phyloP scores from a whole-genome alignment of 352 stramenopile genomes.

The Thalassiosira mediterranea region DNA sequence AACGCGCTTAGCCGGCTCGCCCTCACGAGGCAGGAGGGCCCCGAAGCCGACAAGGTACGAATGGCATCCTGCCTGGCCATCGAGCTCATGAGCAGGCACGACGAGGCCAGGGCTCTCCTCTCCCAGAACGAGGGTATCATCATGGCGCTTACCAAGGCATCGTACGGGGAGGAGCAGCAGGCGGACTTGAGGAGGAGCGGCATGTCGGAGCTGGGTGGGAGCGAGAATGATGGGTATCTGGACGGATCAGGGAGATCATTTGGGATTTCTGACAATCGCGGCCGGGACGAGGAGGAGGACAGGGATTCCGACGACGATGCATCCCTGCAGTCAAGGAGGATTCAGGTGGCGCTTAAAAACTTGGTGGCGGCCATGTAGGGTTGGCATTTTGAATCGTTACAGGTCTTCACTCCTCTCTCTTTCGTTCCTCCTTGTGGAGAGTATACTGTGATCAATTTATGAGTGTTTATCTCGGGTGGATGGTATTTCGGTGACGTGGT shows the following conservation, averaged over 20 bases:
- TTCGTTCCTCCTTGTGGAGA: too few species aligned
- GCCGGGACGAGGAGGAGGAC: slow-evolving; percentile 14
- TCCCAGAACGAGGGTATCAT: slow-evolving; percentile 67
- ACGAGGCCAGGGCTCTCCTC: slow-evolving; percentile 42
- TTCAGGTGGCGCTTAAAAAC: slow-evolving; percentile 63
- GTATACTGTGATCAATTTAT: too few species aligned
- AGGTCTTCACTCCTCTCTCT: too few species aligned
- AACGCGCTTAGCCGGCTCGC: slow-evolving; percentile 57
- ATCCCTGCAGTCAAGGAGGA: slow-evolving; percentile 49
- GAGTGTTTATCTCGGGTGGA: too few species aligned
- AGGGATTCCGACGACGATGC: slow-evolving; percentile 31
- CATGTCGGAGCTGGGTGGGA: slow-evolving; percentile 27
- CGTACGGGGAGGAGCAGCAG: slow-evolving; percentile 40
- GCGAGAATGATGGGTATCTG: neutral
- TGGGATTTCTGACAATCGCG: neutral
- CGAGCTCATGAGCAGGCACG: slow-evolving; percentile 59
- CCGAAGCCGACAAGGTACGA: slow-evolving; percentile 52
- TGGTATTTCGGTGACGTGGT: too few species aligned
- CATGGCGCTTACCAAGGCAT: slow-evolving; percentile 62
- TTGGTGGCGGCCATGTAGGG: slow-evolving; percentile 60
- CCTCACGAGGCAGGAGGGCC: slow-evolving; percentile 31
- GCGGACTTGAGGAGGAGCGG: slow-evolving; percentile 23
- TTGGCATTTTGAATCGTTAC: too few species aligned
- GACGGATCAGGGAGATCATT: neutral
- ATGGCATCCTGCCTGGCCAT: slow-evolving; percentile 46